Percentiles rank a stretch among this genome's conserved stretches.
Conservation (phyloP, 345 rosid genomes). For the Gynandropsis gynandra region DNA sequence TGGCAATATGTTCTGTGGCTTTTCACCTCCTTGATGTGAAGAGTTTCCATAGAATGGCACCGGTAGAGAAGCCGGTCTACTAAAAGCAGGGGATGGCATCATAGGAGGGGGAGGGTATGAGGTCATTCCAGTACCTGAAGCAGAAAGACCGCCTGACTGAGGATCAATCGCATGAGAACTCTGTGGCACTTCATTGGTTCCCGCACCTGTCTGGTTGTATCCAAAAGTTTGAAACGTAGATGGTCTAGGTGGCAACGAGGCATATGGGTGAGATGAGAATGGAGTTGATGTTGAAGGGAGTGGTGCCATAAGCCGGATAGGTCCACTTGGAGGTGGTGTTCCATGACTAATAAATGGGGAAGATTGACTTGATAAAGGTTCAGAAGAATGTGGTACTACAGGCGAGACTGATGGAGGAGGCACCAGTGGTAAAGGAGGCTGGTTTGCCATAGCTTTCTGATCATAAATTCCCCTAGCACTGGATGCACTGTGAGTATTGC, state of each 20-base stretch:
- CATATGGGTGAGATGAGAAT: conserved; percentile 67
- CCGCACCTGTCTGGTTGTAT: conserved; percentile 47
- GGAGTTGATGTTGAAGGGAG: conserved; percentile 87
- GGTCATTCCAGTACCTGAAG: conserved; percentile 42
- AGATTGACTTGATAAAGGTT: conserved; percentile 38
- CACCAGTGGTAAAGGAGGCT: conserved; percentile 91
- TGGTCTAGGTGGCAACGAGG: conserved; percentile 46
- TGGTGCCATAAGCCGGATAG: conserved; percentile 70
- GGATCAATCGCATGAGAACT: conserved; percentile 43
- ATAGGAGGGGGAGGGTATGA: conserved; percentile 57
- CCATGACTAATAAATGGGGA: conserved; percentile 41
- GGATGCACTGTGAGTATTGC: conserved; percentile 29
- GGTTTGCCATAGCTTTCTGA: conserved; percentile 50
- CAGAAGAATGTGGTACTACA: conserved; percentile 46
- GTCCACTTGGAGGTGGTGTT: conserved; percentile 59
- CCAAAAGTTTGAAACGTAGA: conserved; percentile 48
- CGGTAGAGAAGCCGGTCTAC: conserved; percentile 59
- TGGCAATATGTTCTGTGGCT: conserved; percentile 39
- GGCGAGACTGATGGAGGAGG: conserved; percentile 67
- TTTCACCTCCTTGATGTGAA: conserved; percentile 59
- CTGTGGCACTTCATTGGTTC: conserved; percentile 50
- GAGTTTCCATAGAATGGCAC: conserved; percentile 44
- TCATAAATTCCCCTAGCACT: conserved; percentile 71
- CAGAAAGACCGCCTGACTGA: conserved; percentile 46
- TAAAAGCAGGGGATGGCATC: conserved; percentile 62